A percentile compares a stretch with the other conserved stretches of the same genome.
These are phyloP conservation scores for Colletotrichum godetiae DNA, from an alignment of 2,329 filamentous ascomycete species.

Conservation along the genomic window DNA sequence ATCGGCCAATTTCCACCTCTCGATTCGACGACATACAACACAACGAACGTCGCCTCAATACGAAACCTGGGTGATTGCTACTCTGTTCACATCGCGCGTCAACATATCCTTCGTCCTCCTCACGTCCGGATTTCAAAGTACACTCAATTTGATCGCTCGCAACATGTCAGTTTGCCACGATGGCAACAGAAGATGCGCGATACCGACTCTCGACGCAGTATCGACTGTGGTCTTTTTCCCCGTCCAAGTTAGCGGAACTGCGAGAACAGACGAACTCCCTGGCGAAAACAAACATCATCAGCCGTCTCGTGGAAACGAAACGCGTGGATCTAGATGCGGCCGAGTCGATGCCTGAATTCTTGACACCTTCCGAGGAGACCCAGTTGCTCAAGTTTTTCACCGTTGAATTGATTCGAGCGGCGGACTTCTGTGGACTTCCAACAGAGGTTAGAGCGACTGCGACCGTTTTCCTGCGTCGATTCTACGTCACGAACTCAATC, in stretches of 20 bases:
- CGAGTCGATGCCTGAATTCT: conserved; percentile 72
- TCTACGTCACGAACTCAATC: conserved; percentile 94
- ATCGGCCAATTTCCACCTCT: not conserved
- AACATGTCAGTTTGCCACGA: conserved; percentile 47
- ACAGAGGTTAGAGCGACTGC: conserved; percentile 72
- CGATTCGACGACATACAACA: not conserved
- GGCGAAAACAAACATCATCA: conserved; percentile 72
- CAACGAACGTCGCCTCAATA: not conserved
- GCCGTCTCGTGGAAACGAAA: conserved; percentile 60
- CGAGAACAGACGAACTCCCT: conserved; percentile 83
- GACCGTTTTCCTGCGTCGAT: conserved; percentile 89
- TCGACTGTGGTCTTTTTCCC: conserved; percentile 91
- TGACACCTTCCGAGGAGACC: conserved; percentile 86
- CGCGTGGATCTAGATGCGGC: conserved; percentile 40
- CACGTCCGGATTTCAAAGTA: not conserved
- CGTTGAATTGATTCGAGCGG: conserved; percentile 67
- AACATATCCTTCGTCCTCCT: not conserved
- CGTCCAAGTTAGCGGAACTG: conserved; percentile 75
- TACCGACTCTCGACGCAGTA: conserved; percentile 93
- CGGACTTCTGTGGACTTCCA: conserved; percentile 62
- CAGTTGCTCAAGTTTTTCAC: conserved; percentile 84
- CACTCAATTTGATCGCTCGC: not conserved
- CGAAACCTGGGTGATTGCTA: not conserved
- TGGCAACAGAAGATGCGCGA: conserved; percentile 88
- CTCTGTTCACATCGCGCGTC: not conserved